phyloP scores from a whole-genome alignment of 1,284 basidiomycete species.

The Malassezia vespertilionis region DNA sequence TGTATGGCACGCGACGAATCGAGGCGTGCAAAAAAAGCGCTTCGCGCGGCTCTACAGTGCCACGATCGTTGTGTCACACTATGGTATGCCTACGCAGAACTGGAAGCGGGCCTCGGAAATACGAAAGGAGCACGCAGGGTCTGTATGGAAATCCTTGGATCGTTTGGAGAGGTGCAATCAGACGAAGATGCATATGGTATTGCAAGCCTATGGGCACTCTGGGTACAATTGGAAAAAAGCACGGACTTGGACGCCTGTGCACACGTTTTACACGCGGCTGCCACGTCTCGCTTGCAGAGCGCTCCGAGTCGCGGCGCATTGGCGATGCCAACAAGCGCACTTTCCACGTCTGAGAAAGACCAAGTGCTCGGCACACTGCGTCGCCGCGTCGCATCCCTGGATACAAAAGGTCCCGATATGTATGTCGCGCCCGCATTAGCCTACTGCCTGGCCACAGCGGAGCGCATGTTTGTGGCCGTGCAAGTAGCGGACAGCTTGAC shows the following conservation, averaged over 20 bases:
- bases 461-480: conserved; percentile 1
- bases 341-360: no score
- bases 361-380: no score
- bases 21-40: not conserved
- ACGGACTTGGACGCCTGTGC: not conserved
- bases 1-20: not conserved
- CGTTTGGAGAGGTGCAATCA: not conserved
- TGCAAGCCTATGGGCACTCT: conserved; percentile 7
- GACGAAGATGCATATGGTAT: not conserved
- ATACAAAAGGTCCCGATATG: not conserved
- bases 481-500: conserved; percentile 3
- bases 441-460: not conserved
- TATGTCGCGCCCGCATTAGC: not conserved
- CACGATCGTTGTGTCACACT: not conserved
- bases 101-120: conserved; percentile 10
- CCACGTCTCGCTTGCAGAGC: no score
- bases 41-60: conserved; percentile 2
- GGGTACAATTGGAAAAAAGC: conserved; percentile 7
- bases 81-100: conserved; percentile 13
- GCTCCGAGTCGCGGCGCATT: no score
- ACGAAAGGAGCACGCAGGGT: not conserved
- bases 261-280: no score
- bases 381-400: no score
- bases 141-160: conserved; percentile 1
- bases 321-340: no score